Base-by-base conservation (phyloP, 2,329 filamentous ascomycete genomes). In the Neonectria hederae region DNA sequence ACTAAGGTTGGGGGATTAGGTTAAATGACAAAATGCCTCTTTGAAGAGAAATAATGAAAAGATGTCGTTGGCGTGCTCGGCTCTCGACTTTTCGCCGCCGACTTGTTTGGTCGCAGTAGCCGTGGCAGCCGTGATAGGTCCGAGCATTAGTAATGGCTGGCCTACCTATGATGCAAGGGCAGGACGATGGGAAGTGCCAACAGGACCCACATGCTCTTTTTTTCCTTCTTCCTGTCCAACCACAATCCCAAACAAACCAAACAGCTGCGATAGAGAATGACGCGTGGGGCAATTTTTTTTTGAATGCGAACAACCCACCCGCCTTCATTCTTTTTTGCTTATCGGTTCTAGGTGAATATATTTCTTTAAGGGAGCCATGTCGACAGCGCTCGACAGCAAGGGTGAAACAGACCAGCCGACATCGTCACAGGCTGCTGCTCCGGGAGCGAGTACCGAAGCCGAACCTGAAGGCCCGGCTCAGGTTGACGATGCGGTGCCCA, bases 101-200 rank as follows among this genome's bases (percentile, higher is more conserved):
- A 65, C 62, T 66, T 62, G 57, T 63, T 62, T 48, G 60, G 64
- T 57, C 59, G 51, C 48, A 62, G 55, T 48, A 66, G 56, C 62
- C 55, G 42, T 56, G 19, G 56, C 24, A 30, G 53, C 69, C 62
- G 70, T 71, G 72, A 72, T 74, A 72, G 72, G 69, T 32, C 62
- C 59, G 65, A 65, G 67, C 65, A 78, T 78, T 77, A 78, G 66
- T 78, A 78, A 78, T 78, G 70, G 55, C 54, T 46, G 65, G 65
- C 63, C 68, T 73, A 74, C 65, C 67, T 73, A 75, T 77, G 76
- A 77, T 75, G 73, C 72, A 74, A 74, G 68, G 65, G 62, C 66
- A 60, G 51, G 46, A 9, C 51, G 24, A 21, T 32, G 51, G 24
- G 54, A 62, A 59, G 43, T 62, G 28, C 55, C 40, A 22, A 32